Evolutionary conservation across 139 green algal species (phyloP), one percentile per base, ranked within the genome.

Genomic region (Nannochloris sp.): DNA sequence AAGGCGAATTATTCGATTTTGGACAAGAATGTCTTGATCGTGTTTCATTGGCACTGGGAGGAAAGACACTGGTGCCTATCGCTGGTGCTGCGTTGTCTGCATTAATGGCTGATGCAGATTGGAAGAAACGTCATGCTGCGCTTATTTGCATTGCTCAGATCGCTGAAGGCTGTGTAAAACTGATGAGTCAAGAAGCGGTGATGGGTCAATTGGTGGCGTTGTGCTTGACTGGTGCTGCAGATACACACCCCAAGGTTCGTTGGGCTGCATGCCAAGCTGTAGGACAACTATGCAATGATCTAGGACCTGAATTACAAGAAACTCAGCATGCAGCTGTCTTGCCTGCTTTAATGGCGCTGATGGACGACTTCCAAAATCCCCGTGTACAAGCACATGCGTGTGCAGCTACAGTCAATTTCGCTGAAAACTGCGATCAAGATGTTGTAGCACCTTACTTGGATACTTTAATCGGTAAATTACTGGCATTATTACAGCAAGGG

Each of bases 401-500:
- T 25, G 90, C 92, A 14, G 95, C 92, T 1, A 76, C 96, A 14
- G 92, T 99, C 35, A 99, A 99, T 88, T 99, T 99, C 83, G 87
- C 75, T 39, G 95, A 98, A 82, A 74, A 72, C 56, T 84, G 78
- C 33, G 87, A 94, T 48, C 63, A 76, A 44, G 88, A 97, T 35
- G 59, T 92, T 27, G 68, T 99, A 68, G 75, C 78, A 23, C 89
- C 84, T 14, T 96, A 98, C 84, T 76, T 98, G 68, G 93, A 99
- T 77, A 38, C 63, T 0, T 76, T 99, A 34, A 92, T 98, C 70
- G 73, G 29, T 35, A 92, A 90, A 80, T 86, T 97, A 25, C 48
- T 96, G 19, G 60, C 67, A 27, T 81, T 98, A 60, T 81, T 97
- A 54, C 85, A 96, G 81, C 67, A 81, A 24, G 80, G 82, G 31